Base-by-base conservation (phyloP, 2,329 filamentous ascomycete genomes). In the Hansfordia pulvinata region DNA sequence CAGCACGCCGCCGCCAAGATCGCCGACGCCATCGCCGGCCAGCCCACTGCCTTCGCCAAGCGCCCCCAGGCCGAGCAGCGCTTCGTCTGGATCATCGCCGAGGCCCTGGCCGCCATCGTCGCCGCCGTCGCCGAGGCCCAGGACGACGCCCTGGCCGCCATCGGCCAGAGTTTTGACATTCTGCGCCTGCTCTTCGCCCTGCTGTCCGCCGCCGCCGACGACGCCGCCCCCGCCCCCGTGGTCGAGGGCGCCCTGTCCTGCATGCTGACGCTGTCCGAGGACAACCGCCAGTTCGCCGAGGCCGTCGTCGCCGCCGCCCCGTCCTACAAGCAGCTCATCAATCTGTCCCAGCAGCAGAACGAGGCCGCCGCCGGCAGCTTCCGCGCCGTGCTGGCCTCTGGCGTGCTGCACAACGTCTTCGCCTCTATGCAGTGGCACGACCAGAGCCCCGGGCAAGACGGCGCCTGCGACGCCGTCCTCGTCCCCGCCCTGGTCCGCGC, bases 371-470 rank as follows among this genome's bases (percentile, higher is more conserved):
- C 54, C n/a, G 52, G 51, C 18, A 62, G 53, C 17, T 49, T 61
- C 11, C 60, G 59, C 30, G 63, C 62, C 2, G 60, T 75, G 18
- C 49, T 74, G 7, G 61, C 70, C 6, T 76, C 70, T 26, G 66
- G 67, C 10, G 56, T 74, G 13, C 55, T 78, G 9, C 73, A 78
- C 44, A 76, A 76, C 34, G 47, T 77, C 19, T 76, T 72, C 41
- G 48, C 60, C 6, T 52, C 58, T 3, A 55, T 68, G 37, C 49
- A 60, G 30, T 69, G 63, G 63, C 57, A 60, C 17, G 65, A 69
- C 29, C 50, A 57, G 31, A 62, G 53, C 22, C 60, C 58, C 3
- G 60, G 61, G 3, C 53, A 54, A 28, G 55, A 59, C 22, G 58
- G 55, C 10, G 56, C 57, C 8, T 64, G 58, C 19, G 66, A 72